A percentile compares a stretch with the other conserved stretches of the same genome.
Conservation (phyloP, 1,139 yeast genomes). For the Lodderomyces metapsilosis region DNA sequence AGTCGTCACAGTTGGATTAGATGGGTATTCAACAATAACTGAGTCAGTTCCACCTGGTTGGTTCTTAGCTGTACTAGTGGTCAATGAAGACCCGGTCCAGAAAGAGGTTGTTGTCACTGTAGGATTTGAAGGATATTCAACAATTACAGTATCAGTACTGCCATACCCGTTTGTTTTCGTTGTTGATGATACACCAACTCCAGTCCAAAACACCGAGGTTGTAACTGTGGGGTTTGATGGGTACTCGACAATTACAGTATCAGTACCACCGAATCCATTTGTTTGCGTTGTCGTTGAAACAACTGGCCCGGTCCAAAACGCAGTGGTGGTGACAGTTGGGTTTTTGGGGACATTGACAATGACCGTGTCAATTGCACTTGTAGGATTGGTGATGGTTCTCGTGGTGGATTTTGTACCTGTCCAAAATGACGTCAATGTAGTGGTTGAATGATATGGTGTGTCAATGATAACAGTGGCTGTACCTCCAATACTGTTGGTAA, state of each 20-base stretch:
- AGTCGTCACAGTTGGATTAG: too few relatives aligned
- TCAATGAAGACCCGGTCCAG: too few relatives aligned
- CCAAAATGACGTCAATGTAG: slow-evolving; percentile 15
- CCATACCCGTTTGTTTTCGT: slow-evolving; percentile 12
- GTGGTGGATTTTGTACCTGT: slow-evolving; percentile 14
- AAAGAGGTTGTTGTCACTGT: too few relatives aligned
- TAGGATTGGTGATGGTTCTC: slow-evolving; percentile 10
- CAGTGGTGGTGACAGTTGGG: slow-evolving; percentile 15
- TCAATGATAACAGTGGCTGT: slow-evolving; percentile 21
- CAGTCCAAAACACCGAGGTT: slow-evolving; percentile 12
- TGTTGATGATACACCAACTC: slow-evolving; percentile 4
- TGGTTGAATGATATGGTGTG: slow-evolving; percentile 15
- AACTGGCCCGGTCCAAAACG: slow-evolving; percentile 14
- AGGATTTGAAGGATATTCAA: too few relatives aligned
- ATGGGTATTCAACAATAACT: too few relatives aligned
- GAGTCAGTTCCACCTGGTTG: too few relatives aligned
- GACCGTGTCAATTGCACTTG: slow-evolving; percentile 18
- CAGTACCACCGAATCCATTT: slow-evolving; percentile 13
- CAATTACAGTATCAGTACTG: slow-evolving; percentile 19
- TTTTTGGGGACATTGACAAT: slow-evolving; percentile 19
- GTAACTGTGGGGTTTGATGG: slow-evolving; percentile 17
- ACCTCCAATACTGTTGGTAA: slow-evolving; percentile 13
- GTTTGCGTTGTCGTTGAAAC: slow-evolving; percentile 14
- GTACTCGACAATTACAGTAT: slow-evolving; percentile 18
- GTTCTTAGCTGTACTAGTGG: too few relatives aligned